A percentile compares a stretch with the other conserved stretches of the same genome.
Conservation (phyloP, 495 filamentous ascomycete species). For the Penicillium ochrochloron region DNA sequence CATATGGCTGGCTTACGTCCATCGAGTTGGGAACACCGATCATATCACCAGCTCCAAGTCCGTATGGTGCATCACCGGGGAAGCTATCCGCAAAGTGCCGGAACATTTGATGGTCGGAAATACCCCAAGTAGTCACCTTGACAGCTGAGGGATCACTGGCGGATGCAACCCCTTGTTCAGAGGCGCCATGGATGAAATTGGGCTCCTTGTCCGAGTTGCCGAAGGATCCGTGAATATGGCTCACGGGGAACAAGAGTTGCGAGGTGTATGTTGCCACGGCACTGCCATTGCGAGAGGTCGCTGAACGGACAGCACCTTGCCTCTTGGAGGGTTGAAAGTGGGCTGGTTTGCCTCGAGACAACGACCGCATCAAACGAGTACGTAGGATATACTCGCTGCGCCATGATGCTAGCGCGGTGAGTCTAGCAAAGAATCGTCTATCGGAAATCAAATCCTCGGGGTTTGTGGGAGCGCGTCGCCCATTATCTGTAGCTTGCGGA, state of each 20-base stretch:
- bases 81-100: slow-evolving; percentile 76
- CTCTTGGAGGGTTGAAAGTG: slow-evolving; percentile 58
- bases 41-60: slow-evolving; percentile 74
- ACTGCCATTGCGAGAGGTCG: slow-evolving; percentile 56
- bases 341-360: slow-evolving; percentile 75
- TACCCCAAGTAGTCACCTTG: slow-evolving; percentile 84
- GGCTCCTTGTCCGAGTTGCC: slow-evolving; percentile 69
- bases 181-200: slow-evolving; percentile 78
- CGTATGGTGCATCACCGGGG: slow-evolving; percentile 74
- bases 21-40: slow-evolving; percentile 81
- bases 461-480: slow-evolving; percentile 28
- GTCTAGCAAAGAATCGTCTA: slow-evolving; percentile 74
- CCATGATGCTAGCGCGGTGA: slow-evolving; percentile 84
- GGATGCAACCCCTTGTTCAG: slow-evolving; percentile 72
- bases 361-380: slow-evolving; percentile 79
- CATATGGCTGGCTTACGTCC: slow-evolving; percentile 85
- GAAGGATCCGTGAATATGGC: slow-evolving; percentile 76
- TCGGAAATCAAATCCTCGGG: slow-evolving; percentile 62
- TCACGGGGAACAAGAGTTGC: slow-evolving; percentile 73
- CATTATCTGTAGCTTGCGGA: slow-evolving; percentile 52
- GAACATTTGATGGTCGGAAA: slow-evolving; percentile 73
- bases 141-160: slow-evolving; percentile 75
- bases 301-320: slow-evolving; percentile 51
- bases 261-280: slow-evolving; percentile 80
- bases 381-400: slow-evolving; percentile 89